These are phyloP conservation scores for Haplographium delicatum DNA, from an alignment of 495 filamentous ascomycete species.

Conservation along the genomic window DNA sequence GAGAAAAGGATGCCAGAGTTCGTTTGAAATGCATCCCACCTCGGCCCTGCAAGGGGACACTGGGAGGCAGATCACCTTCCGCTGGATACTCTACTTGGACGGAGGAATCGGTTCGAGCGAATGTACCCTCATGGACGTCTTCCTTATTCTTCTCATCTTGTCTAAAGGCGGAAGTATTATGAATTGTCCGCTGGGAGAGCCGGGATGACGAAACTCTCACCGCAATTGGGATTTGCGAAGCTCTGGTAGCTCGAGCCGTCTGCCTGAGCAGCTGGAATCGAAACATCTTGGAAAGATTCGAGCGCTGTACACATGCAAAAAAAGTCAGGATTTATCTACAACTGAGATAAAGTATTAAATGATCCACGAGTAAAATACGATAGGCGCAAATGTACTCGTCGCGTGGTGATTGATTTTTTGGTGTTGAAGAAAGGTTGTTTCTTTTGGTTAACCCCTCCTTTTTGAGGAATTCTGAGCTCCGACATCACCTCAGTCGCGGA, in stretches of 20 bases:
- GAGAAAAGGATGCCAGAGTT: constrained; percentile 52
- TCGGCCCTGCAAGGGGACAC: constrained; percentile 61
- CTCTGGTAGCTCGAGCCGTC: constrained; percentile 13
- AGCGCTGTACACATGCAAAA: too few species aligned
- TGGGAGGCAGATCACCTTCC: constrained; percentile 60
- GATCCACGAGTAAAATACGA: too few species aligned
- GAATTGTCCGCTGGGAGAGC: constrained; percentile 7
- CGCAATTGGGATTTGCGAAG: neutral
- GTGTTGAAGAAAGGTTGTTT: neutral
- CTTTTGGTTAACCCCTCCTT: neutral
- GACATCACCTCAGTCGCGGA: neutral
- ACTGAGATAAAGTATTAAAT: too few species aligned
- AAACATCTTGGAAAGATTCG: constrained; percentile 20
- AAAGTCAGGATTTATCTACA: too few species aligned
- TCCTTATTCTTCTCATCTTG: constrained; percentile 18
- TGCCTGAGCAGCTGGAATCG: constrained; percentile 22
- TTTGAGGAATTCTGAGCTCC: neutral
- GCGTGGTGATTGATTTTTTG: too few species aligned
- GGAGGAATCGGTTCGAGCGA: constrained; percentile 72
- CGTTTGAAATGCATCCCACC: constrained; percentile 67
- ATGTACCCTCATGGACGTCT: constrained; percentile 27
- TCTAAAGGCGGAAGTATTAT: constrained; percentile 2
- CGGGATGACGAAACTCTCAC: neutral
- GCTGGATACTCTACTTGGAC: constrained; percentile 73
- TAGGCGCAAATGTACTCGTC: too few species aligned